Conservation (phyloP, 2,329 filamentous ascomycete species). For the Cladosporium colombiae region DNA sequence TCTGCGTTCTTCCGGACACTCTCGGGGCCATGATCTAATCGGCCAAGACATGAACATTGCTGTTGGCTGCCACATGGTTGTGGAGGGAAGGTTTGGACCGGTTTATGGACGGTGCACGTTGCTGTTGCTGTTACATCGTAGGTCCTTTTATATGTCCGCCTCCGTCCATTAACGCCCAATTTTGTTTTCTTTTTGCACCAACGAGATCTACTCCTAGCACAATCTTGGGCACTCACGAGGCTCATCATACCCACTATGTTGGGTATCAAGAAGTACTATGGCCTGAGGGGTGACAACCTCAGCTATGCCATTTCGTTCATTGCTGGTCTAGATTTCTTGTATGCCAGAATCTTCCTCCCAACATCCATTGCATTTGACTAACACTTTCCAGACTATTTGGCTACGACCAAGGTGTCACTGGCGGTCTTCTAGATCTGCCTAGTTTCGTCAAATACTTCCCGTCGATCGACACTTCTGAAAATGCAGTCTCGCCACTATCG, state of each 20-base stretch:
- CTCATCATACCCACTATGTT: slow-evolving; percentile 3
- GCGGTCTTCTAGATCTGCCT: slow-evolving; percentile 45
- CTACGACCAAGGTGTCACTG: slow-evolving; percentile 45
- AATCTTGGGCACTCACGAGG: not conserved
- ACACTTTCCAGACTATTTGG: slow-evolving; percentile 14
- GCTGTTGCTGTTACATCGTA: slow-evolving; percentile 1
- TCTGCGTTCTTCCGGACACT: slow-evolving; percentile 2
- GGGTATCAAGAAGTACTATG: slow-evolving; percentile 37
- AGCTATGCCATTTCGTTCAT: slow-evolving; percentile 47
- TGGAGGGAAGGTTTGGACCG: slow-evolving; percentile 12
- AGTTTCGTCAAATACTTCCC: slow-evolving; percentile 45
- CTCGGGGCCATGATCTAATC: slow-evolving; percentile 9
- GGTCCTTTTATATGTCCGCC: slow-evolving; percentile 14
- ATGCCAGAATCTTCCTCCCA: not conserved
- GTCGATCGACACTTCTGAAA: slow-evolving; percentile 37
- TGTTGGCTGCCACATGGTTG: slow-evolving; percentile 18
- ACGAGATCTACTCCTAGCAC: slow-evolving; percentile 1
- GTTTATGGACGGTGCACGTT: slow-evolving; percentile 5
- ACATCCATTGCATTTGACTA: slow-evolving; percentile 12
- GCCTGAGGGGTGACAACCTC: slow-evolving; percentile 44
- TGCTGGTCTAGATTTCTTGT: slow-evolving; percentile 44
- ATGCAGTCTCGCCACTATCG: slow-evolving; percentile 8
- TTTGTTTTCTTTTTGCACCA: not conserved
- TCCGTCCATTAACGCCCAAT: not conserved
- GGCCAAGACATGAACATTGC: slow-evolving; percentile 18